Base-by-base conservation (phyloP, 2,329 filamentous ascomycete species). In the Botrytis byssoidea region DNA sequence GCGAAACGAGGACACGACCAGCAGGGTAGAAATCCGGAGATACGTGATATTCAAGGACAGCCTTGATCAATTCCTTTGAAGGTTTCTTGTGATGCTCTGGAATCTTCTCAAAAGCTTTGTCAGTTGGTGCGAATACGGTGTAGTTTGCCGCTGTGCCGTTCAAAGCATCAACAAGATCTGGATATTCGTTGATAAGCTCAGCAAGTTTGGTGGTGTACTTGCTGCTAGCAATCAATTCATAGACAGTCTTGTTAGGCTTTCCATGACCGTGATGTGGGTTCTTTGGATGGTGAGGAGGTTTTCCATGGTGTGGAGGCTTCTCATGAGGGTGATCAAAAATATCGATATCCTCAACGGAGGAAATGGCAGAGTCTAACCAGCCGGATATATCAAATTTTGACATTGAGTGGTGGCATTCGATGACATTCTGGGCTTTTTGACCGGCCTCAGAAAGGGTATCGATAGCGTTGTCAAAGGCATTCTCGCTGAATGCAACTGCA, bases 121-220 rank as follows among this genome's bases (percentile, higher is more conserved):
- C 89, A 1, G 88, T 90, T 0, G 95, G 95, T 2, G 93, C 92
- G 79, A 97, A 97, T 69, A 96, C 83, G 0, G 95, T 97, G 79
- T 91, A 89, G 82, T 95, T 95, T 35, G 88, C 85, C 51, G 88
- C 83, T 2, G 93, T 95, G 79, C 88, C 88, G 83, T 97, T 96
- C 42, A 98, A 87, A 5, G 90, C 82, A 71, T 91, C 82, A 51
- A 95, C 90, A 0, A 97, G 84, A 70, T 93, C 89, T 1, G 90
- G 86, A 80, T 92, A 90, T 75, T 94, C 86, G 75, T 92, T 86
- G 77, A 97, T 87, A n/a, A 94, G 84, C 80, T 91, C 88, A 42
- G 91, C 90, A 63, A 97, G 91, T 82, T 91, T 92, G 67, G 89
- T 92, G 1, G 93, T 95, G 83, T 93, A 88, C 79, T 94, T 92